Evolutionary conservation across 495 filamentous ascomycete species (phyloP).

Genomic region (Aspergillus mulundensis): DNA sequence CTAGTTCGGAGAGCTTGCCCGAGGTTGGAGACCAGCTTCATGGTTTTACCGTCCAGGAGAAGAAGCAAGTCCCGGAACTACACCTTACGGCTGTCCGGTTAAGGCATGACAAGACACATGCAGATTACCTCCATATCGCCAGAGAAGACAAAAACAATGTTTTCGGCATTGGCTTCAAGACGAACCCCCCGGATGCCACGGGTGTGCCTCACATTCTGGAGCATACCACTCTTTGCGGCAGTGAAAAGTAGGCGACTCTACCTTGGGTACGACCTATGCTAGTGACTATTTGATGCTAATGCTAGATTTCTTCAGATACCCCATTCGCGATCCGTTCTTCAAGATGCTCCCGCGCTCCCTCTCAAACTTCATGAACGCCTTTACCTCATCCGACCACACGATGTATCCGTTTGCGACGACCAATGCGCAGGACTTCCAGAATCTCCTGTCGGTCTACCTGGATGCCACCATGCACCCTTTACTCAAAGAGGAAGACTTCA

Average conservation of each 20-base stretch:
- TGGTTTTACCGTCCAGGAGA: constrained; percentile 84
- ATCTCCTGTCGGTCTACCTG: constrained; percentile 93
- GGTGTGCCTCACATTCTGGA: constrained; percentile 97
- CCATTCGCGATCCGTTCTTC: constrained; percentile 96
- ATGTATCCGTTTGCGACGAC: constrained; percentile 97
- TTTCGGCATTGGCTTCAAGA: constrained; percentile 98
- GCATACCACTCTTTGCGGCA: constrained; percentile 96
- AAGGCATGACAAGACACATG: constrained; percentile 87
- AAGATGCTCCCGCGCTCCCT: constrained; percentile 98
- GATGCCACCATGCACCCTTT: constrained; percentile 90
- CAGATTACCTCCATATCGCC: constrained; percentile 92
- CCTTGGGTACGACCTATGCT: not conserved
- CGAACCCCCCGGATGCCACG: constrained; percentile 93
- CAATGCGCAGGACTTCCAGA: constrained; percentile 92
- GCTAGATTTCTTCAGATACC: constrained; percentile 57
- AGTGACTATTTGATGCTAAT: not conserved
- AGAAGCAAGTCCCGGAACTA: constrained; percentile 89
- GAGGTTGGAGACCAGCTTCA: constrained; percentile 78
- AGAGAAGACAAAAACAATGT: constrained; percentile 98
- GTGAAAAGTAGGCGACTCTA: constrained; percentile 69
- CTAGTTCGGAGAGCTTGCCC: constrained; percentile 66
- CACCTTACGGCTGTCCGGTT: constrained; percentile 87
- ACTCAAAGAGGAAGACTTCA: constrained; percentile 85
- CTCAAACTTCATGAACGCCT: constrained; percentile 99
- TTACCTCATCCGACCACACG: constrained; percentile 95